Evolutionary conservation across 148 eudicot species (phyloP).

Genomic region (Amaranthus hypochondriacus): DNA sequence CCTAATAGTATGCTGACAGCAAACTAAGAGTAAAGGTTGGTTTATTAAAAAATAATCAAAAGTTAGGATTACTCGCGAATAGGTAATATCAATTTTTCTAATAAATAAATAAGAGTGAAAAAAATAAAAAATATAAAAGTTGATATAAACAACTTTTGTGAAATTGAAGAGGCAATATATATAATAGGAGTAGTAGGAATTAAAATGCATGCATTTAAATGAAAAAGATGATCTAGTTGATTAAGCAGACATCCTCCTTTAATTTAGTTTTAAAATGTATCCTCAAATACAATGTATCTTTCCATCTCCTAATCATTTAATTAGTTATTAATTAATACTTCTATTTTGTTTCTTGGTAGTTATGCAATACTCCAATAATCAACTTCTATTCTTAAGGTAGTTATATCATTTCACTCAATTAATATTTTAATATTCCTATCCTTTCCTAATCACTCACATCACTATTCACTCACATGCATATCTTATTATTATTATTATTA

Average conservation of each 20-base stretch:
- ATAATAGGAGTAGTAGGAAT: not conserved
- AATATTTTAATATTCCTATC: not conserved
- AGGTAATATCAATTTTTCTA: too few species aligned
- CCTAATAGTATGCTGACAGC: too few species aligned
- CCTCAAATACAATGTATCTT: slow-evolving; percentile 22
- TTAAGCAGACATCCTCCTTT: slow-evolving; percentile 20
- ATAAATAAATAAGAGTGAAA: too few species aligned
- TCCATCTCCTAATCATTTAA: slow-evolving; percentile 17
- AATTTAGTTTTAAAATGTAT: not conserved
- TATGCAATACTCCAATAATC: slow-evolving; percentile 5
- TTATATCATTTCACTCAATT: not conserved
- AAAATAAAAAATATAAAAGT: too few species aligned
- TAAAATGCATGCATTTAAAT: slow-evolving; percentile 19
- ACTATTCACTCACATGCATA: slow-evolving; percentile 18
- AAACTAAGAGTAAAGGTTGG: too few species aligned
- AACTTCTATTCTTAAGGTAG: not conserved
- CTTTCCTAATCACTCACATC: not conserved
- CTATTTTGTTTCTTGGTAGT: slow-evolving; percentile 5
- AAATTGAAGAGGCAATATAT: slow-evolving; percentile 1
- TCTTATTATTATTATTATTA: not conserved
- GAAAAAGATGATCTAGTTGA: not conserved
- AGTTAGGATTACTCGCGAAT: too few species aligned
- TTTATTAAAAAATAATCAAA: too few species aligned
- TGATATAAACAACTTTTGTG: too few species aligned
- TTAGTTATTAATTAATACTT: not conserved